Base-by-base conservation (phyloP, 83 land plant genomes). In the Thuja plicata region DNA sequence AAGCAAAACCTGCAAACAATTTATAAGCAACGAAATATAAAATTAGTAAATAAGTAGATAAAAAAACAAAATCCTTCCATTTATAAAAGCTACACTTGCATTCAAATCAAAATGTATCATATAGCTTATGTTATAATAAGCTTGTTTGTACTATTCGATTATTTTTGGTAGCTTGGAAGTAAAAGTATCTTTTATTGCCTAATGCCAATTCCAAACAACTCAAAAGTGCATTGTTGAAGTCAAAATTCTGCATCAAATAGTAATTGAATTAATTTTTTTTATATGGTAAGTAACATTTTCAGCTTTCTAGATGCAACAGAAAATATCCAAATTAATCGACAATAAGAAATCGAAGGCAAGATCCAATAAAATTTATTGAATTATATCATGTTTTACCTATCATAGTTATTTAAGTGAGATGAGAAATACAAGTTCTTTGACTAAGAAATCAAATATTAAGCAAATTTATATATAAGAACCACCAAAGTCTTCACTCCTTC, bases 1-100 rank as follows among this genome's bases (percentile, higher is more conserved):
- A 87, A 90, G 91, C 74, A 93, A 38, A 11, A 62, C 92, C 96
- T 95, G 94, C 46, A 90, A 84, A 87, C 0, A 21, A 13, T 70
- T 34, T 7, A 70, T 5, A 41, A 24, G 5, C 2, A 88, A 43
- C 40, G n/a, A 46, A 78, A 24, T 38, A 87, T 88, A 90, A 19
- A 46, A 70, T 37, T 43, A 40, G n/a, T 21, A 46, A 27, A 41
- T 27, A 82, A 24, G 27, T 1, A 24, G 2, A 46, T 79, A 43
- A 46, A 46, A 46, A 46, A 1, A 8, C 0, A 46, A 46, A 46
- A 46, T 43, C 19, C 2, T 41, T 19, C 30, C 30, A 19, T 40
- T 41, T 7, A 50, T 1, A 0, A 40, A 81, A 24, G 34, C 3
- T 24, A 24, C 24, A n/a, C 7, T 45, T 82, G 3, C 17, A 45